Evolutionary conservation across 768 basidiomycete species (phyloP).

Genomic region (Tulasnella sp.): DNA sequence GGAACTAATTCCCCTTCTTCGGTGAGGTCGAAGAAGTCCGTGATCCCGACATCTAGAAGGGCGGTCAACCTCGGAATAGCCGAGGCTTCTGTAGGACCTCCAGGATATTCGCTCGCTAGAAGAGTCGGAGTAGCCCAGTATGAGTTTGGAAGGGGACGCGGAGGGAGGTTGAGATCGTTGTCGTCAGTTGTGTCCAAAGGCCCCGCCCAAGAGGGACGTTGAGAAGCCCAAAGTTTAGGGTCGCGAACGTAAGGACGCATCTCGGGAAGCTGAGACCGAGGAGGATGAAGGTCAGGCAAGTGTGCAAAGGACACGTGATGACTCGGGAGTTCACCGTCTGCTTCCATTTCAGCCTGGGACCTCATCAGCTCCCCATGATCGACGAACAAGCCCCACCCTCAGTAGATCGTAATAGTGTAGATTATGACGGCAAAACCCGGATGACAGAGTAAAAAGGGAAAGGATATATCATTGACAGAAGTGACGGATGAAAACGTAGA

Average conservation of each 20-base stretch:
- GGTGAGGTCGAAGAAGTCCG: slow-evolving; percentile 30
- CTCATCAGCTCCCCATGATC: background rate
- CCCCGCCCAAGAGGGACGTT: background rate
- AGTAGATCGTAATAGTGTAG: slow-evolving; percentile 12
- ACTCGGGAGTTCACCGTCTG: background rate
- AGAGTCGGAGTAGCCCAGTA: slow-evolving; percentile 28
- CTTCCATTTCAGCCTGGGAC: background rate
- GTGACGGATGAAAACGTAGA: slow-evolving; percentile 1
- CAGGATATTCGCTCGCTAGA: slow-evolving; percentile 31
- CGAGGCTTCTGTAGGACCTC: background rate
- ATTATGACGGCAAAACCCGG: slow-evolving; percentile 9
- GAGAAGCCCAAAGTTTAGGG: slow-evolving; percentile 17
- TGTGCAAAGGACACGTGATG: background rate
- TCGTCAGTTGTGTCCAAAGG: slow-evolving; percentile 22
- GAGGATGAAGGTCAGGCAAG: background rate
- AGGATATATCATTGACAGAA: slow-evolving; percentile 16
- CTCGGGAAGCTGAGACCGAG: background rate
- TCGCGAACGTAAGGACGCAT: background rate
- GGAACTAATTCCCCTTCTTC: slow-evolving; percentile 20
- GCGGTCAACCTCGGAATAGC: background rate
- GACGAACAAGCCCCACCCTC: background rate
- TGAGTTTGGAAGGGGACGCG: slow-evolving; percentile 24
- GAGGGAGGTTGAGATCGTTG: slow-evolving; percentile 21
- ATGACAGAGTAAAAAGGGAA: slow-evolving; percentile 13
- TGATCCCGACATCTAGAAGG: slow-evolving; percentile 20